phyloP scores from a whole-genome alignment of 495 filamentous ascomycete species.

The Penicillium lagena region DNA sequence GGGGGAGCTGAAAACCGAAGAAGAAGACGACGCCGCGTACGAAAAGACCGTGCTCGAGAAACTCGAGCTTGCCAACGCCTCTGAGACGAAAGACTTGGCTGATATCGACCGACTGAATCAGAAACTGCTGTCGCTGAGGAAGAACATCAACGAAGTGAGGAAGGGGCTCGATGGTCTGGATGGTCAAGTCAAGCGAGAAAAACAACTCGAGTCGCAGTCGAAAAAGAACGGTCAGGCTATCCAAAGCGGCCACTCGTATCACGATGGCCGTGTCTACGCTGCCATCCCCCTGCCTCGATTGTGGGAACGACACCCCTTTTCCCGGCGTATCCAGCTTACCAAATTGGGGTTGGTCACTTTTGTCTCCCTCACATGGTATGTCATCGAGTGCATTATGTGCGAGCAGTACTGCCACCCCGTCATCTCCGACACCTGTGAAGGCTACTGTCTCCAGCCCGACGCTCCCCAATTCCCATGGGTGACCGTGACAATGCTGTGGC shows the following conservation, averaged over 20 bases:
- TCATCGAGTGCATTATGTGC: slow-evolving; percentile 55
- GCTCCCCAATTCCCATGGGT: slow-evolving; percentile 42
- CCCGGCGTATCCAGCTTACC: slow-evolving; percentile 45
- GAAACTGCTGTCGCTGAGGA: slow-evolving; percentile 50
- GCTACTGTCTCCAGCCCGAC: slow-evolving; percentile 40
- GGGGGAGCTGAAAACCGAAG: slow-evolving; percentile 27
- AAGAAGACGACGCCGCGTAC: slow-evolving; percentile 30
- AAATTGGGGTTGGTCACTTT: slow-evolving; percentile 47
- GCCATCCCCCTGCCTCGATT: slow-evolving; percentile 53
- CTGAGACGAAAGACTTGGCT: slow-evolving; percentile 33
- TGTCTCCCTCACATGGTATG: slow-evolving; percentile 46
- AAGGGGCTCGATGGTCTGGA: slow-evolving; percentile 62
- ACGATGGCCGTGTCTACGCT: slow-evolving; percentile 26
- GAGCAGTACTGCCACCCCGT: slow-evolving; percentile 53
- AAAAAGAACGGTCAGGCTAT: slow-evolving; percentile 5
- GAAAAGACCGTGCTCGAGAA: slow-evolving; percentile 28
- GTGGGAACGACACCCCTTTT: slow-evolving; percentile 38
- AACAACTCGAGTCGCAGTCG: slow-evolving; percentile 12
- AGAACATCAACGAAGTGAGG: slow-evolving; percentile 60
- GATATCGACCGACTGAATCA: slow-evolving; percentile 54
- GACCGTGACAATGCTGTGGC: slow-evolving; percentile 40
- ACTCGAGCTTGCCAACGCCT: slow-evolving; percentile 21
- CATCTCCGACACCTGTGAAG: slow-evolving; percentile 36
- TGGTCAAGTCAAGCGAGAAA: slow-evolving; percentile 45
- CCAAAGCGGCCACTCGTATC: slow-evolving; percentile 16